Evolutionary conservation across 2,329 filamentous ascomycete species (phyloP).

Genomic region (Chrysoporthe puriensis): DNA sequence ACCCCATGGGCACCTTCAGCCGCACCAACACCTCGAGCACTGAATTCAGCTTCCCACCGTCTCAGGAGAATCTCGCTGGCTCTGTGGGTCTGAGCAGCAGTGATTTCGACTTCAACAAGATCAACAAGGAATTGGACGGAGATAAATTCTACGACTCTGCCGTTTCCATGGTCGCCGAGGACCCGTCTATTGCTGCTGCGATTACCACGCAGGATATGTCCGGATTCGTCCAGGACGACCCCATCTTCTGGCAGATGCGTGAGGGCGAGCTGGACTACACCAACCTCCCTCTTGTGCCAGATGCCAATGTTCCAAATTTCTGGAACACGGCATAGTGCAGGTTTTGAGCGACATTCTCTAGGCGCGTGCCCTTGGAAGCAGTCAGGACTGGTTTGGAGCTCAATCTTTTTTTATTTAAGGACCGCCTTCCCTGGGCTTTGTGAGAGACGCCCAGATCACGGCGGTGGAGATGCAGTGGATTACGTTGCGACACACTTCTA

Average conservation of each 20-base stretch:
- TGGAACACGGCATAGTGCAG: constrained; percentile 18
- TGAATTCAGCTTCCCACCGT: constrained; percentile 49
- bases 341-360: too few species aligned
- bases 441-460: not conserved
- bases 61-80: constrained; percentile 49
- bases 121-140: constrained; percentile 43
- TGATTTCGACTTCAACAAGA: constrained; percentile 53
- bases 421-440: not conserved
- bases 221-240: constrained; percentile 49
- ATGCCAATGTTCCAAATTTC: constrained; percentile 24
- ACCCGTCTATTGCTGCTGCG: constrained; percentile 48
- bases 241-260: constrained; percentile 49
- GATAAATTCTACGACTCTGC: constrained; percentile 49
- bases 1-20: constrained; percentile 53
- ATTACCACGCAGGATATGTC: constrained; percentile 29
- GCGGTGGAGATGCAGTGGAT: not conserved
- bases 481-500: not conserved
- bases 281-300: constrained; percentile 14
- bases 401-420: not conserved
- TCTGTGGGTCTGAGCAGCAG: constrained; percentile 47
- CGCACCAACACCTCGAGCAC: constrained; percentile 52
- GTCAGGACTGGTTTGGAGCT: not conserved
- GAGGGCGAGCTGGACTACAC: constrained; percentile 37
- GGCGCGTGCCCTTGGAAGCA: not conserved
- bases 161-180: constrained; percentile 44